Base-by-base conservation (phyloP, 2,329 filamentous ascomycete genomes). In the Exophiala sideris region DNA sequence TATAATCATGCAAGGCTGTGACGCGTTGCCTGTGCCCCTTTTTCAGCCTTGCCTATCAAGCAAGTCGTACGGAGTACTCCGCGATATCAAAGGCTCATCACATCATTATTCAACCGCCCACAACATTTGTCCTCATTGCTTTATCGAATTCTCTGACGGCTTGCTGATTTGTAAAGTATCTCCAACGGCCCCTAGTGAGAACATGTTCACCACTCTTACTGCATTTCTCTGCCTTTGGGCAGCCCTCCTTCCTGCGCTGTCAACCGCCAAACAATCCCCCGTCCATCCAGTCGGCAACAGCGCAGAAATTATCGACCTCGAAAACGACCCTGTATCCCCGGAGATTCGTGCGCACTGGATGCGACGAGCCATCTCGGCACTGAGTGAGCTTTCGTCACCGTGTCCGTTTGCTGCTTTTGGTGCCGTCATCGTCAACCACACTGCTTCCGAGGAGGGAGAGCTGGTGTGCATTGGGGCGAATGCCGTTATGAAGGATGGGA, bases 381-480 rank as follows among this genome's bases (percentile, higher is more conserved):
- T 81, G 3, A 60, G 65, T n/a, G 67, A 73, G 14, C 64, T 74
- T 1, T 12, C 69, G 1, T 63, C 62, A 12, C 77, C 79, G 2
- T 83, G 80, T 61, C 78, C 78, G 0, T 80, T 78, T 57, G 73
- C 70, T 5, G 75, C 80, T 5, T 83, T 82, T 62, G 79, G 77
- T 2, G 71, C 75, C 11, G 79, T 75, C 18, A 74, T 83, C 51
- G 80, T 83, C 11, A 83, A 82, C 61, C 80, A 83, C 60, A 81
- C 78, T 0, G 47, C 41, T 35, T 14, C 39, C 5, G 50, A 35
- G 18, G 40, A 40, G n/a, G 49, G 38, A 5, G 71, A 69, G 0
- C 63, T 73, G 0, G 67, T 82, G 6, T 82, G 79, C 64, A 74
- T 74, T 11, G 78, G 78, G 3, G 76, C 73, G 12, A 82, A 82